Evolutionary conservation across 169 alveolate species (phyloP).

Genomic region (Cryptosporidium parvum): DNA sequence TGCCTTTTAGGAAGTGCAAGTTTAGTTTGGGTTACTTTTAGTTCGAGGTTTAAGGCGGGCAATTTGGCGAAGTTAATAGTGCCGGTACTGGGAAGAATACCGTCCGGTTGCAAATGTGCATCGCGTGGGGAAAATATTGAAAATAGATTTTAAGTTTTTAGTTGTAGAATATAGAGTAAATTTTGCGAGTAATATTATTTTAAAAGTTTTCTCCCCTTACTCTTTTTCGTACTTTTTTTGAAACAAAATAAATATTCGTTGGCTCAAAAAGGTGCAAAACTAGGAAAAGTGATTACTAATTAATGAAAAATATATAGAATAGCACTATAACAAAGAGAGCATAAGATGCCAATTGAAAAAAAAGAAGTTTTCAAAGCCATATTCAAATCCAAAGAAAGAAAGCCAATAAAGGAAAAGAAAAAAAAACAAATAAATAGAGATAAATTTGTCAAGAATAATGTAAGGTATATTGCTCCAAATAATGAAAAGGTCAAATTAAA

Average conservation of each 20-base stretch:
- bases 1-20: not conserved
- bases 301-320: not conserved
- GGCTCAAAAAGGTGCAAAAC: not conserved
- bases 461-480: slow-evolving; percentile 36
- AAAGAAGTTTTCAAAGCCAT: slow-evolving; percentile 62
- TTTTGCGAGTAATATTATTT: not conserved
- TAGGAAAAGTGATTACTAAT: not conserved
- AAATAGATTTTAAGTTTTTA: not conserved
- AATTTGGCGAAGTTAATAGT: not conserved
- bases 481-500: slow-evolving; percentile 5
- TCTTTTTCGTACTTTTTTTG: not conserved
- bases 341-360: slow-evolving; percentile 70
- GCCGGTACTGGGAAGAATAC: not conserved
- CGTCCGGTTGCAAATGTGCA: not conserved
- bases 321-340: not conserved
- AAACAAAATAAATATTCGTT: not conserved
- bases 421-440: slow-evolving; percentile 5
- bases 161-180: not conserved
- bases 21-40: too few relatives aligned
- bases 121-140: not conserved
- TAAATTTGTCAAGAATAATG: slow-evolving; percentile 35
- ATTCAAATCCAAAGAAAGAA: slow-evolving; percentile 43
- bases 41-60: not conserved
- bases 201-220: not conserved
- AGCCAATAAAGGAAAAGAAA: slow-evolving; percentile 53